Percentiles rank a stretch among this genome's conserved stretches.
phyloP scores from a whole-genome alignment of 2,329 filamentous ascomycete species.

The Stagonosporopsis tanaceti region DNA sequence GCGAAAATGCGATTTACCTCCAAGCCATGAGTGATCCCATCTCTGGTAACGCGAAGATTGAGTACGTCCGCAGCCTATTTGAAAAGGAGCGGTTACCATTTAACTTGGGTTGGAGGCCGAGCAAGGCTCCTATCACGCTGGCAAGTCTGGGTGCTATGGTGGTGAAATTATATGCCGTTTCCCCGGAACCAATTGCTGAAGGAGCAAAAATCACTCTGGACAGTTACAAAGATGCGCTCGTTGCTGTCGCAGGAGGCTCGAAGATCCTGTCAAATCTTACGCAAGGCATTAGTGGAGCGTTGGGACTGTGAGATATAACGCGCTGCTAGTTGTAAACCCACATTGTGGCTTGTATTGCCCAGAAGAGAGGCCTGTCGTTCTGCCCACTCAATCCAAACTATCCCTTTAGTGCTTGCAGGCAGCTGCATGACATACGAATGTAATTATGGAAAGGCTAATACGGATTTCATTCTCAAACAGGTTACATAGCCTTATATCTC shows the following conservation, averaged over 20 bases:
- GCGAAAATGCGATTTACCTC: constrained; percentile 27
- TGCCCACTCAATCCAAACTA: too few relatives aligned
- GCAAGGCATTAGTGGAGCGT: constrained; percentile 21
- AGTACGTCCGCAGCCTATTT: constrained; percentile 24
- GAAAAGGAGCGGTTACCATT: constrained; percentile 29
- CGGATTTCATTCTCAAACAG: too few relatives aligned
- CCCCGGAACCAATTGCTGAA: constrained; percentile 21
- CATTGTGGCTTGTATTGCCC: too few relatives aligned
- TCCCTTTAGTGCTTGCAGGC: too few relatives aligned
- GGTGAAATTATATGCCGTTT: constrained; percentile 5
- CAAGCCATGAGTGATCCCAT: constrained; percentile 21
- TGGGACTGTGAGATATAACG: constrained; percentile 9
- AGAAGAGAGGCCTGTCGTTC: too few relatives aligned
- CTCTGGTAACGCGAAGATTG: constrained; percentile 16
- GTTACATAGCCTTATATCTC: too few relatives aligned
- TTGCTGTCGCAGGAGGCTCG: constrained; percentile 20
- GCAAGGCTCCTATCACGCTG: constrained; percentile 24
- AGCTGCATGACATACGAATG: too few relatives aligned
- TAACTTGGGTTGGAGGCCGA: constrained; percentile 26
- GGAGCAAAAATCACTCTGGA: constrained; percentile 16
- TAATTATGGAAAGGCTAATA: too few relatives aligned
- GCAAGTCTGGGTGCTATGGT: constrained; percentile 24
- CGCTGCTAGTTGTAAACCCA: not conserved
- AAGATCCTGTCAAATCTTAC: constrained; percentile 25
- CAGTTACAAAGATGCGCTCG: constrained; percentile 24